Conservation (phyloP, 148 eudicot genomes). For the Persicaria tinctoria region DNA sequence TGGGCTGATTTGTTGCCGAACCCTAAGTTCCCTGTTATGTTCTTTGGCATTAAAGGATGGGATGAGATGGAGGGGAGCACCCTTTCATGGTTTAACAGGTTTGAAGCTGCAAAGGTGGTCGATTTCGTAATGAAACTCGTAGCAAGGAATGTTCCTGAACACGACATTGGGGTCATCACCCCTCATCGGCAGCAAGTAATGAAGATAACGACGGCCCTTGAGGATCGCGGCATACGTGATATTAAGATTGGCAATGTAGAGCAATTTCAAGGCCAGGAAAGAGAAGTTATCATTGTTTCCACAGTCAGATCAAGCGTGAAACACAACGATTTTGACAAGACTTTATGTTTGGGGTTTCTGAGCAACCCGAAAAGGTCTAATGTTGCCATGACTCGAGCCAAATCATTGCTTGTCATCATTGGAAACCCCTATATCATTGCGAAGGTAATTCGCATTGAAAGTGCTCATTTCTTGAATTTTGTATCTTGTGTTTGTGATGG, state of each 20-base stretch:
- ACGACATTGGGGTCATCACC: conserved; percentile 78
- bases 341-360: conserved; percentile 72
- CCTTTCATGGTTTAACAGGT: conserved; percentile 97
- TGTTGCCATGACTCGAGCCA: conserved; percentile 91
- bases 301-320: conserved; percentile 82
- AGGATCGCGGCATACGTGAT: conserved; percentile 26
- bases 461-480: not conserved
- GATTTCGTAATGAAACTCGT: conserved; percentile 47
- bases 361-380: conserved; percentile 91
- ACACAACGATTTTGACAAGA: conserved; percentile 70
- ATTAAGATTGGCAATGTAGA: conserved; percentile 90
- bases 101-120: conserved; percentile 78
- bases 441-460: conserved; percentile 39
- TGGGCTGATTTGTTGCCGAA: conserved; percentile 62
- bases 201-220: conserved; percentile 61
- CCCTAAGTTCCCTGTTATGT: conserved; percentile 68
- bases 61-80: conserved; percentile 94
- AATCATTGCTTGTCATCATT: conserved; percentile 69
- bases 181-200: conserved; percentile 87
- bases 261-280: conserved; percentile 95
- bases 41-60: conserved; percentile 73
- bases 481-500: not conserved
- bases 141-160: conserved; percentile 29
- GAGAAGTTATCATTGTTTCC: conserved; percentile 69
- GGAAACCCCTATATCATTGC: conserved; percentile 90